Base-by-base conservation (phyloP, 345 rosid species). In the Pistacia vera region DNA sequence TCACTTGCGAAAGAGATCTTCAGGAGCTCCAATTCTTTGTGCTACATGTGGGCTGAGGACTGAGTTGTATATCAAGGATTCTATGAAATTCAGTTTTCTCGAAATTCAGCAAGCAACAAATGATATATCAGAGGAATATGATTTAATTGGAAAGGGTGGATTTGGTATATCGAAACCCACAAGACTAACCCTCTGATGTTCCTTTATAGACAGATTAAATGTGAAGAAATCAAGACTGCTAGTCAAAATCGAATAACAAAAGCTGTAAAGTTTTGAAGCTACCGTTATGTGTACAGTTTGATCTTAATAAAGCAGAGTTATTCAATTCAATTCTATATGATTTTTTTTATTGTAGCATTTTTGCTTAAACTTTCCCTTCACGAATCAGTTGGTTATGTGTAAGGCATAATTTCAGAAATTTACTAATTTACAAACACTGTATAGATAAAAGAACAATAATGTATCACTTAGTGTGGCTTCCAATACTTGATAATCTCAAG, bases 121-220 rank as follows among this genome's bases (percentile, higher is more conserved):
- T 57, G 80, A 86, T 73, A 86, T 90, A 62, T 86, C 87, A 0
- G 46, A 77, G 65, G 83, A 86, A 25, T 25, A 25, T 4, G 85
- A 87, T 77, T 79, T 88, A 35, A 49, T 88, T 36, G 93, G 93
- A 70, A 90, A 86, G 82, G 93, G 91, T 62, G 89, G 93, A 70
- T 86, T 81, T 64, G 93, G 89, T 48, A 25, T 25, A 25, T 25
- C 25, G 25, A 25, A 25, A 88, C 70, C 86, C 89, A 44, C 68
- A 77, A 63, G 90, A 90, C 54, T 91, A 82, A 70, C 94, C 98
- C 1, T 7, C 83, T n/a, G 88, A 87, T 77, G 85, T 91, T 78
- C 85, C 88, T 77, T 48, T 79, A 16, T 88, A 70, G 81, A 63
- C 61, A 8, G 25, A 44, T 18, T 6, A 61, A 28, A 10, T 46